These are phyloP conservation scores for Trametes pubescens DNA, from an alignment of 1,284 basidiomycete species.

Conservation along the genomic window DNA sequence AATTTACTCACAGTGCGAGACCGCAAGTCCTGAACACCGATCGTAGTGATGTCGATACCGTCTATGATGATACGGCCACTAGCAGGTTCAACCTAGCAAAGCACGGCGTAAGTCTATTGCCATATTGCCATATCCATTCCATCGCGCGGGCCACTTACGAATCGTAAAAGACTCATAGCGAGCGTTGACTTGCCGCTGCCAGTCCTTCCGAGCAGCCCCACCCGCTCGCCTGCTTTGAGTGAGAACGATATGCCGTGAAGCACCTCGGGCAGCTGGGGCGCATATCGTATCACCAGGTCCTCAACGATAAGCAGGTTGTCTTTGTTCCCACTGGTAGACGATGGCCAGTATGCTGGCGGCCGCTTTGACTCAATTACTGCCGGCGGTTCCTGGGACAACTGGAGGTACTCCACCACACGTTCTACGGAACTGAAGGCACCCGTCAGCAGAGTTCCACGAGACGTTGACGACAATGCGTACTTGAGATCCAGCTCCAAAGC, in stretches of 20 bases:
- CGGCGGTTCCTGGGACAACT: constrained; percentile 87
- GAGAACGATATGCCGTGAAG: constrained; percentile 79
- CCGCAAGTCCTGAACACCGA: constrained; percentile 87
- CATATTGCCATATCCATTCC: background rate
- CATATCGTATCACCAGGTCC: constrained; percentile 82
- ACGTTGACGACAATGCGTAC: constrained; percentile 44
- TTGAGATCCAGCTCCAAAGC: constrained; percentile 73
- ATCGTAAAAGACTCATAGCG: constrained; percentile 87
- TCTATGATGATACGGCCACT: constrained; percentile 85
- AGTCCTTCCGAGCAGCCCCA: constrained; percentile 80
- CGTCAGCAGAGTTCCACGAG: background rate
- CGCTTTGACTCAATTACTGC: constrained; percentile 70
- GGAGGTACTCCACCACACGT: constrained; percentile 89
- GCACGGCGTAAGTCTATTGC: constrained; percentile 6
- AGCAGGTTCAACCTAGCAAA: constrained; percentile 73
- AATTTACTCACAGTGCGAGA: constrained; percentile 65
- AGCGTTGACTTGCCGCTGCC: constrained; percentile 86
- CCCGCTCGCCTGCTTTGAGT: constrained; percentile 69
- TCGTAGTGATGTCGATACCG: constrained; percentile 88
- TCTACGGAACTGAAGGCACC: constrained; percentile 72
- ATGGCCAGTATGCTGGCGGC: constrained; percentile 89
- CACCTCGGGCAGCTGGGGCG: constrained; percentile 85
- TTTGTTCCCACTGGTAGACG: constrained; percentile 60
- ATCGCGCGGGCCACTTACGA: constrained; percentile 56
- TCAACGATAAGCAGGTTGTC: constrained; percentile 55